Base-by-base conservation (phyloP, 2,329 filamentous ascomycete species). In the Pseudocercospora macadamiae region DNA sequence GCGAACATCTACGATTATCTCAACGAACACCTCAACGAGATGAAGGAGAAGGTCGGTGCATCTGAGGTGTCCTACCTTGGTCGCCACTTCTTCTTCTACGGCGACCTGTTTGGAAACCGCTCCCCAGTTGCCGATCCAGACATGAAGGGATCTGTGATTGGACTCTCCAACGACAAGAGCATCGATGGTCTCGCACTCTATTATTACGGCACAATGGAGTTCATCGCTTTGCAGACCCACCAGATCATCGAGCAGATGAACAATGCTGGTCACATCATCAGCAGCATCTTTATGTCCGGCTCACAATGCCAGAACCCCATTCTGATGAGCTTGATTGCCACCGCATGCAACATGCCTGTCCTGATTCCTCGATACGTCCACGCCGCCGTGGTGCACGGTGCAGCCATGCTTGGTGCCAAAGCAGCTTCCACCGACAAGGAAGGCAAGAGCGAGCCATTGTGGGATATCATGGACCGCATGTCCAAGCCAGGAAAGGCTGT, bases 221-320 rank as follows among this genome's bases (percentile, higher is more conserved):
- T 97, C 77, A 97, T 99, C 69, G 93, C 95, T 26, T 85, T 97
- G 75, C 95, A 99, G 77, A 99, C 95, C 0, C 88, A 90, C 59
- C 95, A 99, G 76, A 99, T 99, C 69, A 84, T 99, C 64, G 89
- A 96, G 70, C 85, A 89, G 32, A 97, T 99, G 93, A 99, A 97
- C 81, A 80, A 84, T 47, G 82, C 91, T 1, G 95, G 95, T 8
- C 95, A 99, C 78, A 81, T 84, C 66, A 93, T 99, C 74, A 87
- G 83, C 51, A 93, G 89, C 64, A 96, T 99, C 76, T 99, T 97
- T 85, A 97, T 99, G 95, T 96, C 91, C 3, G 95, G 95, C 61
- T 96, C 91, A 9, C 95, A 97, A 75, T 99, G 95, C 80, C 93
- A 97, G 77, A 99, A 99, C 76, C 86, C 89, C 30, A 86, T 97